These are phyloP conservation scores for Phytophthora pseudosyringae DNA, from an alignment of 352 stramenopile species.

Conservation along the genomic window DNA sequence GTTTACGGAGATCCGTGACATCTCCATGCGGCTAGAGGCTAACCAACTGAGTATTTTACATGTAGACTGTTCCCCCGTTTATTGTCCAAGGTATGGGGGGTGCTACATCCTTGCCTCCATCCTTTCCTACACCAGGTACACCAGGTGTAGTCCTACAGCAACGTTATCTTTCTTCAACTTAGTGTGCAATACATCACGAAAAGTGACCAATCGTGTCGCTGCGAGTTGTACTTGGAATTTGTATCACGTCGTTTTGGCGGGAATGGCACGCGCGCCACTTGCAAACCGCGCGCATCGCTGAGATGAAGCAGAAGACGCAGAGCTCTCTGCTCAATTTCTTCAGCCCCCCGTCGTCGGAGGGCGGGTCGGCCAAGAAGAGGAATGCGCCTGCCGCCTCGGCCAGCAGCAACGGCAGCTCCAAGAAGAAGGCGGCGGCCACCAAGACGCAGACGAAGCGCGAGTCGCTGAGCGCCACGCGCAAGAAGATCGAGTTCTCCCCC, in stretches of 20 bases:
- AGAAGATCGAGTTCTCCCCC: conserved; percentile 81
- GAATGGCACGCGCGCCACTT: conserved; percentile 10
- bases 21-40: no score
- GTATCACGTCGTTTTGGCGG: conserved; percentile 30
- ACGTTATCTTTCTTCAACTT: conserved; percentile 11
- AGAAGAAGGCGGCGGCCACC: conserved; percentile 12
- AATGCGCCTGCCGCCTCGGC: conserved; percentile 8
- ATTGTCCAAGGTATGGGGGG: no score
- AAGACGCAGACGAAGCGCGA: conserved; percentile 24
- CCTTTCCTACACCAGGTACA: no score
- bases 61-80: no score
- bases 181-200: background rate
- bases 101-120: background rate
- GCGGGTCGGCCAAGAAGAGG: conserved; percentile 42
- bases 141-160: no score
- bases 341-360: conserved; percentile 59
- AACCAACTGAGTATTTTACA: no score
- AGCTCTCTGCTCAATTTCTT: conserved; percentile 89
- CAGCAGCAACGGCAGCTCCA: conserved; percentile 16
- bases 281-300: conserved; percentile 18
- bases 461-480: conserved; percentile 40
- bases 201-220: background rate
- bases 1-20: no score
- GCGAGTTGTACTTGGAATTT: background rate
- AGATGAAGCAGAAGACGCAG: conserved; percentile 58